phyloP scores from a whole-genome alignment of 768 basidiomycete genomes.

The Mycena galericulata region DNA sequence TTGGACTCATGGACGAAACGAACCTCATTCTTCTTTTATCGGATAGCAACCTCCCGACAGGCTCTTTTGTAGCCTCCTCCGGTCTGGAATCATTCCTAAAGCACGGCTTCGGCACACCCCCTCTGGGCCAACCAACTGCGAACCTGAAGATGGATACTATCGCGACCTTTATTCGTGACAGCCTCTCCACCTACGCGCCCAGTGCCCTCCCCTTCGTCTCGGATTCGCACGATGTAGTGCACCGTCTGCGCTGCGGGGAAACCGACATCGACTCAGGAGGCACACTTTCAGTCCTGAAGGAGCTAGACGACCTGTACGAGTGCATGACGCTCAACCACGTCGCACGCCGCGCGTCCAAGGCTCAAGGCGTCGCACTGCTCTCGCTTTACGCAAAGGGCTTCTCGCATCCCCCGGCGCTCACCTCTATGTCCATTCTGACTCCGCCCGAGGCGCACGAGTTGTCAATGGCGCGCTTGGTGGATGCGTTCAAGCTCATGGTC shows the following conservation, averaged over 20 bases:
- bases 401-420: slow-evolving; percentile 58
- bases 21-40: slow-evolving; percentile 85
- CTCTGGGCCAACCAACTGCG: slow-evolving; percentile 37
- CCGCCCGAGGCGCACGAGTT: slow-evolving; percentile 35
- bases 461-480: slow-evolving; percentile 64
- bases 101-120: slow-evolving; percentile 75
- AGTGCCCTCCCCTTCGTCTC: slow-evolving; percentile 84
- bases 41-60: slow-evolving; percentile 96
- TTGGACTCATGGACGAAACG: slow-evolving; percentile 59
- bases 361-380: slow-evolving; percentile 94
- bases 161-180: slow-evolving; percentile 75
- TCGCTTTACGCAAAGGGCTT: slow-evolving; percentile 90
- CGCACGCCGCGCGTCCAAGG: slow-evolving; percentile 84
- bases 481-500: slow-evolving; percentile 75
- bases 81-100: slow-evolving; percentile 92
- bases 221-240: slow-evolving; percentile 68
- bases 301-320: slow-evolving; percentile 84
- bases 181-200: slow-evolving; percentile 81
- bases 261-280: background rate
- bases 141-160: slow-evolving; percentile 46
- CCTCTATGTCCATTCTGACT: slow-evolving; percentile 42
- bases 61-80: slow-evolving; percentile 94
- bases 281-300: slow-evolving; percentile 15
- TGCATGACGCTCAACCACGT: slow-evolving; percentile 92
- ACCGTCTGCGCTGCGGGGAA: slow-evolving; percentile 34